Base-by-base conservation (phyloP, 2,329 filamentous ascomycete species). In the Exophiala calicioides region DNA sequence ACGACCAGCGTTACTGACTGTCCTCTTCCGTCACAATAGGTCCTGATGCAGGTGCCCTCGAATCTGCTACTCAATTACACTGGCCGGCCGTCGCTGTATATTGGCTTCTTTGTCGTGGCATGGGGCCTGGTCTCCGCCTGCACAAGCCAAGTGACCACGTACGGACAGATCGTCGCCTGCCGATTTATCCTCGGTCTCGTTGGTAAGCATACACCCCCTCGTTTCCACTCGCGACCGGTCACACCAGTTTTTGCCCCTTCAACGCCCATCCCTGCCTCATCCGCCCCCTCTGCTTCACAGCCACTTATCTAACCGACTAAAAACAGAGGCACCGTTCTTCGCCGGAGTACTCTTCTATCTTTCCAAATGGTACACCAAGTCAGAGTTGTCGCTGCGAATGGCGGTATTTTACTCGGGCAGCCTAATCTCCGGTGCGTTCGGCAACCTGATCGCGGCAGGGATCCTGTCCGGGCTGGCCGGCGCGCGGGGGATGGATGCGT, bases 1-100 rank as follows among this genome's bases (percentile, higher is more conserved):
- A n/a, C n/a, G n/a, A n/a, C n/a, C n/a, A n/a, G n/a, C n/a, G n/a
- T 18, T 13, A 30, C 34, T 73, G 18, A 70, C 67, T 21, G 72
- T 72, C 31, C 62, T 73, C 9, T 73, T 71, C 45, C n/a, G n/a
- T n/a, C n/a, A n/a, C n/a, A n/a, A n/a, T 84, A 84, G 63, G 76
- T 84, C 45, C 69, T 83, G 53, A 82, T 81, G 77, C 80, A 73
- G 41, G 38, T 58, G 3, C 55, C 53, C 9, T 52, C 50, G 24
- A 58, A 58, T 39, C 24, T 56, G 46, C 64, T 68, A 35, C 64
- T 71, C 27, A 65, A 60, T 4, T 46, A 60, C 27, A 36, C 57
- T 29, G 83, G 66, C 1, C 53, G 65, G 13, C 74, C 74, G 0
- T 73, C 70, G 1, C 56, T 68, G 10, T 76, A 75, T 55, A 68